Evolutionary conservation across 1,139 yeast genomes (phyloP).

Genomic region (Nakaseomyces uthaithaninus): DNA sequence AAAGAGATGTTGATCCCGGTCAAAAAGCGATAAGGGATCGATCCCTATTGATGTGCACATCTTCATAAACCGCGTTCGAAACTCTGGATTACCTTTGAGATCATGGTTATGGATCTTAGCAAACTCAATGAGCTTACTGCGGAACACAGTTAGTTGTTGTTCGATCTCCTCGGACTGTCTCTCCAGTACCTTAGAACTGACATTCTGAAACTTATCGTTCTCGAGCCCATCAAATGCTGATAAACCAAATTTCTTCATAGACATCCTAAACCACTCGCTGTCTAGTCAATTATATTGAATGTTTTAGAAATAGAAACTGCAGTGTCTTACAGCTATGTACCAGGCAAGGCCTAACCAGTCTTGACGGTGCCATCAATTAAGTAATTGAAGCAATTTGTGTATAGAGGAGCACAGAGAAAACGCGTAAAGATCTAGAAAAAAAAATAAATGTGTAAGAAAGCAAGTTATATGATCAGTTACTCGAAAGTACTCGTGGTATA

Average conservation of each 20-base stretch:
- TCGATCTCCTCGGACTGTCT: slow-evolving; percentile 45
- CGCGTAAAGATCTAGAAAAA: too few relatives aligned
- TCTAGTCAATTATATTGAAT: too few relatives aligned
- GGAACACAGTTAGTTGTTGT: slow-evolving; percentile 53
- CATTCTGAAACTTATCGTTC: slow-evolving; percentile 14
- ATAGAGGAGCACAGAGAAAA: too few relatives aligned
- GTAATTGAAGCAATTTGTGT: too few relatives aligned
- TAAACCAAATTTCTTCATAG: slow-evolving; percentile 28
- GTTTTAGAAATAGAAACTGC: too few relatives aligned
- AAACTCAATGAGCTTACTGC: slow-evolving; percentile 50
- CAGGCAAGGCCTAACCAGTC: too few relatives aligned
- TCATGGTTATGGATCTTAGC: slow-evolving; percentile 59
- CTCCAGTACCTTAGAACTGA: slow-evolving; percentile 28
- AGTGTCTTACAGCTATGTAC: too few relatives aligned
- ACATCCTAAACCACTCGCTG: too few relatives aligned
- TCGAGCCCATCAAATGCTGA: slow-evolving; percentile 23
- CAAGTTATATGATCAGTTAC: too few relatives aligned
- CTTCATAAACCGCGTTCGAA: slow-evolving; percentile 60
- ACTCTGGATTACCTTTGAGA: slow-evolving; percentile 54
- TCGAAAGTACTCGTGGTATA: too few relatives aligned
- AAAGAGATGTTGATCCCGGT: slow-evolving; percentile 32
- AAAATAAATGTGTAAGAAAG: too few relatives aligned
- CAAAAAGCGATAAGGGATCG: slow-evolving; percentile 56
- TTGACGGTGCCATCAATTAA: too few relatives aligned
- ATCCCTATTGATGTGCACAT: slow-evolving; percentile 75